These are phyloP conservation scores for Chaetomium tenue DNA, from an alignment of 495 filamentous ascomycete species.

Conservation along the genomic window DNA sequence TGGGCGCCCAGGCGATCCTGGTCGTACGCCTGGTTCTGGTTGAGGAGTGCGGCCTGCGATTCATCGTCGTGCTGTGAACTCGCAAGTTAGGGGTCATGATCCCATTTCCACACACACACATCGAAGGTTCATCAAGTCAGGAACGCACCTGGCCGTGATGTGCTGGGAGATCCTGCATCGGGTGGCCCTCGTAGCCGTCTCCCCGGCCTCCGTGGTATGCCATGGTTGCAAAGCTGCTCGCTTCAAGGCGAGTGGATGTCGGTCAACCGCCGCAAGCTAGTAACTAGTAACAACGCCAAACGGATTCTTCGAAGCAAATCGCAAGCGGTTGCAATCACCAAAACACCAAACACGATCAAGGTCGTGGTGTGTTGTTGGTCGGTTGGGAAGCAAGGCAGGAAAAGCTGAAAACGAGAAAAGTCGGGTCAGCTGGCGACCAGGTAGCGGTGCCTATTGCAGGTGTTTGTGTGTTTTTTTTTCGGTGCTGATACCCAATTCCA, in stretches of 20 bases:
- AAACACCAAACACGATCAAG: not conserved
- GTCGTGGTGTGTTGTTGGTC: not conserved
- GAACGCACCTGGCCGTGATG: slow-evolving; percentile 55
- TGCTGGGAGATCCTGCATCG: slow-evolving; percentile 65
- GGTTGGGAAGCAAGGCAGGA: not conserved
- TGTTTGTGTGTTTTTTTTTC: slow-evolving; percentile 11
- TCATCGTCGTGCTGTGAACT: slow-evolving; percentile 66
- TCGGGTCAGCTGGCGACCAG: slow-evolving; percentile 20
- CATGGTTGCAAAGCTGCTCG: slow-evolving; percentile 41
- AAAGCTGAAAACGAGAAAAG: slow-evolving; percentile 14
- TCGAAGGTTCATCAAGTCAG: not conserved
- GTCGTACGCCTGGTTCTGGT: slow-evolving; percentile 70
- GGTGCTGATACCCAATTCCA: slow-evolving; percentile 21
- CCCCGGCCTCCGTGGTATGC: slow-evolving; percentile 47
- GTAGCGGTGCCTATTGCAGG: not conserved
- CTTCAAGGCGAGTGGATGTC: slow-evolving; percentile 8
- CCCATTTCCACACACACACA: not conserved
- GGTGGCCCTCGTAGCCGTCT: slow-evolving; percentile 59
- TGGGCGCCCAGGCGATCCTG: slow-evolving; percentile 59
- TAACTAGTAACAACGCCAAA: not conserved
- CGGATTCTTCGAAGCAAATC: not conserved
- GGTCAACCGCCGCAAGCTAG: not conserved
- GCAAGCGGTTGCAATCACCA: not conserved
- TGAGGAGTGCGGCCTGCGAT: slow-evolving; percentile 69
- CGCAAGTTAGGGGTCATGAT: slow-evolving; percentile 12